Evolutionary conservation across 176 grass and related monocot genomes (phyloP), one percentile per base, ranked within the genome.

Genomic region (Rhynchospora tenuis): DNA sequence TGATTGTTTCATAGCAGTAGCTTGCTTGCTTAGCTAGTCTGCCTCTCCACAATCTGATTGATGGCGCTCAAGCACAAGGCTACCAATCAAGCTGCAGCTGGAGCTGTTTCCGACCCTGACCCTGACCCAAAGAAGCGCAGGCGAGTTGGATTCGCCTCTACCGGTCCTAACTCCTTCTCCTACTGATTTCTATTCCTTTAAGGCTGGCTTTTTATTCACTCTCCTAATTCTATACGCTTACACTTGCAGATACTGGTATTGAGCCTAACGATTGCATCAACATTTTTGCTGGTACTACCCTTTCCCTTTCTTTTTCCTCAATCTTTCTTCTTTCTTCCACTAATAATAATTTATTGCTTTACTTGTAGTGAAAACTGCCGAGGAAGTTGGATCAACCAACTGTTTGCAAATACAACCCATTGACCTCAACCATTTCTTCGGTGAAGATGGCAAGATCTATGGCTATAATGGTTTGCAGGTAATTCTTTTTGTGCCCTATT

Each of bases 21-120:
- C n/a, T n/a, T n/a, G n/a, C n/a, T n/a, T n/a, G n/a, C n/a, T n/a
- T n/a, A n/a, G n/a, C n/a, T n/a, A n/a, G n/a, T n/a, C n/a, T n/a
- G n/a, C n/a, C n/a, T n/a, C n/a, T n/a, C n/a, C n/a, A n/a, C 33
- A 33, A 46, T 19, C 76, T 33, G 13, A 51, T 54, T 64, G 83
- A 98, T 98, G 96, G 92, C 93, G 86, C 93, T 95, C 60, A 95
- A 98, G 87, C 92, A 98, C 66, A 95, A 90, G 80, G 91, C 67
- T 27, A 81, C 17, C 16, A 85, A n/a, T n/a, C n/a, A 80, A 9
- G 42, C 12, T 70, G 83, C 64, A 38, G 66, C 82, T 31, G 38
- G 31, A 33, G 31, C 42, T 33, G 15, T 52, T 38, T 38, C 33
- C 5, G 33, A 38, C 33, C 33, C 65, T 48, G 69, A 89, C 76